A percentile compares a stretch with the other conserved stretches of the same genome.
phyloP scores from a whole-genome alignment of 257 asterid genomes.

The Forsythia viridissima region DNA sequence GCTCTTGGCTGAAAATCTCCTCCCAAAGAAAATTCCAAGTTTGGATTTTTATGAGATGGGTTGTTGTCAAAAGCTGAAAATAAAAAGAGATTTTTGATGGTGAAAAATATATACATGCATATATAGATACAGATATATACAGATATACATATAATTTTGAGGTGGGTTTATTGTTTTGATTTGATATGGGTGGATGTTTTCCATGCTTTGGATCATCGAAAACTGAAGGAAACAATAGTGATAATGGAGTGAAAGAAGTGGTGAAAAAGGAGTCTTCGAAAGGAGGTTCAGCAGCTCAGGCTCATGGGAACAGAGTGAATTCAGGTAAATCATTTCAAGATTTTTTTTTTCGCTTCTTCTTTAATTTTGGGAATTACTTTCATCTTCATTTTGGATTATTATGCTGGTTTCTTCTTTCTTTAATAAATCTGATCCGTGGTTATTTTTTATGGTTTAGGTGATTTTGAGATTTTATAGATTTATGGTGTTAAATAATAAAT shows the following conservation, averaged over 20 bases:
- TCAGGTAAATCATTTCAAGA: constrained; percentile 53
- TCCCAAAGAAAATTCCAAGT: constrained; percentile 34
- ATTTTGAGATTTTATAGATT: neutral
- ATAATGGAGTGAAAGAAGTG: constrained; percentile 57
- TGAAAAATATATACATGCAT: constrained; percentile 21
- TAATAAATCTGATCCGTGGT: constrained; percentile 33
- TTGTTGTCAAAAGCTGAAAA: constrained; percentile 37
- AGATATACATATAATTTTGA: constrained; percentile 30
- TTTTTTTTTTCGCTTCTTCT: neutral
- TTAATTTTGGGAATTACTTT: neutral
- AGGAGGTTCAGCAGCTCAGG: constrained; percentile 60
- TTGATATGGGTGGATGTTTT: constrained; percentile 82
- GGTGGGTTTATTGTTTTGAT: constrained; percentile 44
- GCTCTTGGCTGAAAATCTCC: constrained; percentile 42
- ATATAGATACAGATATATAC: constrained; percentile 17
- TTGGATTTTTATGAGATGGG: constrained; percentile 61
- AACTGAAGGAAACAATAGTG: constrained; percentile 38
- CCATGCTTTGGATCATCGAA: constrained; percentile 86
- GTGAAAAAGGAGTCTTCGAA: constrained; percentile 66
- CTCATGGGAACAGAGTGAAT: constrained; percentile 59
- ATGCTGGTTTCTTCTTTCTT: constrained; percentile 11
- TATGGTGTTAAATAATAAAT: neutral
- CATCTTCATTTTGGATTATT: constrained; percentile 25
- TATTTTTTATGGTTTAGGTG: constrained; percentile 19
- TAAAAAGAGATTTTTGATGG: constrained; percentile 20